Evolutionary conservation across 1,284 basidiomycete species (phyloP), one percentile per base, ranked within the genome.

Genomic region (Pseudozyma sp.): DNA sequence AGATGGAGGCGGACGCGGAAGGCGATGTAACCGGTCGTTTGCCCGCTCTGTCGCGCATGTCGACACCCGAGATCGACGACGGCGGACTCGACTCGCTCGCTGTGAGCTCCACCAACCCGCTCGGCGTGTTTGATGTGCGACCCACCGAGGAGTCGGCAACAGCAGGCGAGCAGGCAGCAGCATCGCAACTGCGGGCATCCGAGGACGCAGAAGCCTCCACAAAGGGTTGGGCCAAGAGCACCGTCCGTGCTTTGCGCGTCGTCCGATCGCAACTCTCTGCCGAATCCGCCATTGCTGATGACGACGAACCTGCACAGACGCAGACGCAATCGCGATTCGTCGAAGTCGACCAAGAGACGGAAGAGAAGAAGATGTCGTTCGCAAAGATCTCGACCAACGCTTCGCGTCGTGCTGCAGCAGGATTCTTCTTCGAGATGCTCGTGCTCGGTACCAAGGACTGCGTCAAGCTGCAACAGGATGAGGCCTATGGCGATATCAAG

Each of bases 351-450:
- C 58, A 52, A 1, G 75, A 74, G 49, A 61, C 37, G 11, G 37
- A 53, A 17, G 52, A 59, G 11, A 90, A 89, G 84, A 85, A 87
- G 6, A 85, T 94, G 75, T 90, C 89, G 79, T 95, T 94, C 86
- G 88, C 88, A 54, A 86, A 89, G 78, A 89, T 92, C 86, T 88
- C 92, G 2, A 87, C 90, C 77, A 92, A 91, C 89, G 93, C 94
- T 8, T 92, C 92, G 8, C 90, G 93, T 54, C 90, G 94, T 47
- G 96, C 94, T 4, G 94, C 95, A 0, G 90, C 94, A 0, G 90
- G 93, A 2, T 98, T 99, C 88, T 99, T 99, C 88, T 99, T 98
- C 82, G 96, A 99, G 85, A 86, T 98, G 54, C 90, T 99, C 33
- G 93, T 97, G 4, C 89, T 99, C 2, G 92, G 93, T 9, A 97